These are phyloP conservation scores for Kodamaea suecica DNA, from an alignment of 1,139 yeast species.

Conservation along the genomic window DNA sequence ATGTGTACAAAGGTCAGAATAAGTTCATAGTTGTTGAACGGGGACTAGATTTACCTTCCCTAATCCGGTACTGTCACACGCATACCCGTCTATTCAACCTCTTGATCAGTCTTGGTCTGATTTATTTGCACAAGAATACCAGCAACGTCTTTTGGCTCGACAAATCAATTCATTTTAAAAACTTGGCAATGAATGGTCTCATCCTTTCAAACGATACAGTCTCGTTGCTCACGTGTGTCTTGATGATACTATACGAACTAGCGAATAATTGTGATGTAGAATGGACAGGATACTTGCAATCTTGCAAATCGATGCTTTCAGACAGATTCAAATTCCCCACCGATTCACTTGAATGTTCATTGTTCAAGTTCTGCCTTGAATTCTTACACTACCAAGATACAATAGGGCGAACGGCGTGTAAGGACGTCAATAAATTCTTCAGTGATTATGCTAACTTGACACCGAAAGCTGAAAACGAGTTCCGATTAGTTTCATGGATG, in stretches of 20 bases:
- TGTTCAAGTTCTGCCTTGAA: slow-evolving; percentile 26
- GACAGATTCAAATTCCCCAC: slow-evolving; percentile 15
- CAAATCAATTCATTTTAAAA: slow-evolving; percentile 19
- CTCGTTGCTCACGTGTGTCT: slow-evolving; percentile 22
- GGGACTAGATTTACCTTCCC: slow-evolving; percentile 23
- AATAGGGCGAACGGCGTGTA: slow-evolving; percentile 35
- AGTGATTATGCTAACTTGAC: slow-evolving; percentile 16
- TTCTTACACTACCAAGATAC: slow-evolving; percentile 31
- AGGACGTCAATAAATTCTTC: slow-evolving; percentile 26
- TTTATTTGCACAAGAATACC: slow-evolving; percentile 22
- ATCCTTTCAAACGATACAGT: slow-evolving; percentile 14
- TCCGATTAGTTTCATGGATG: slow-evolving; percentile 20
- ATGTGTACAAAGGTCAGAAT: slow-evolving; percentile 10
- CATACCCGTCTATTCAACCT: slow-evolving; percentile 25
- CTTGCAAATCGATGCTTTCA: slow-evolving; percentile 20
- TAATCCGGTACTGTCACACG: slow-evolving; percentile 25
- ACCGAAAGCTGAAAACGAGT: slow-evolving; percentile 5
- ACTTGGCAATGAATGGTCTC: slow-evolving; percentile 17
- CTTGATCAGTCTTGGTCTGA: slow-evolving; percentile 26
- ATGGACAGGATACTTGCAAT: slow-evolving; percentile 24
- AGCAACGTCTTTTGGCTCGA: slow-evolving; percentile 17
- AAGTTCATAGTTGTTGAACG: slow-evolving; percentile 20
- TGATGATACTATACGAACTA: slow-evolving; percentile 27
- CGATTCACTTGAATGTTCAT: slow-evolving; percentile 20
- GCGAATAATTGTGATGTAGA: slow-evolving; percentile 28